Percentiles rank a stretch among this genome's conserved stretches.
phyloP scores from a whole-genome alignment of 257 asterid species.

The Apocynum venetum region DNA sequence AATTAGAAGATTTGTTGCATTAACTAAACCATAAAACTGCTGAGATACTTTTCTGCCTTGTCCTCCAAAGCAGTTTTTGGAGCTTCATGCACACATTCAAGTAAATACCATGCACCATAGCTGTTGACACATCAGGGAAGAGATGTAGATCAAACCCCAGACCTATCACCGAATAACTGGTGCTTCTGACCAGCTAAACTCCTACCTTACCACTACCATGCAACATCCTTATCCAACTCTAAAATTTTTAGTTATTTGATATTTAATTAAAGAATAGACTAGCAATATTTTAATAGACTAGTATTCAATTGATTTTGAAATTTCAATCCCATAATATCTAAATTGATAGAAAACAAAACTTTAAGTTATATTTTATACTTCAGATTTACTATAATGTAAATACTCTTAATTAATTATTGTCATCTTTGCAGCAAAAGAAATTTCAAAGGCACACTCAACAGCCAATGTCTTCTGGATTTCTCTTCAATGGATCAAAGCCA shows the following conservation, averaged over 20 bases:
- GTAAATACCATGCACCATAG: not conserved
- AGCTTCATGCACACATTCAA: not conserved
- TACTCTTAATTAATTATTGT: not conserved
- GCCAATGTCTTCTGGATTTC: not conserved
- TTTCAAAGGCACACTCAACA: not conserved
- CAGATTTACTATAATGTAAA: no score
- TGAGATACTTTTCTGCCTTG: not conserved
- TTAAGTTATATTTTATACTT: no score
- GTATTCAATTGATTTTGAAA: no score
- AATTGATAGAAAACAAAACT: no score
- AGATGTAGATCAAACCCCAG: not conserved
- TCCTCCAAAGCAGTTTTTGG: not conserved
- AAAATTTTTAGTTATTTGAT: not conserved
- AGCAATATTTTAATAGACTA: not conserved
- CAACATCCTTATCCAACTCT: not conserved
- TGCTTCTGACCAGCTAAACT: not conserved
- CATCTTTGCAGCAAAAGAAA: not conserved
- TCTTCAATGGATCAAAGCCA: slow-evolving; percentile 5
- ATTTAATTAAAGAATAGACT: not conserved
- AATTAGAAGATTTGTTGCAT: not conserved
- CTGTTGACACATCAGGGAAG: not conserved
- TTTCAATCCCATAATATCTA: no score
- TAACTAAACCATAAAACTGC: not conserved
- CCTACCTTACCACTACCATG: not conserved
- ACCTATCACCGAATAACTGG: not conserved